These are phyloP conservation scores for Parascedosporium putredinis DNA, from an alignment of 2,329 filamentous ascomycete genomes.

Conservation along the genomic window DNA sequence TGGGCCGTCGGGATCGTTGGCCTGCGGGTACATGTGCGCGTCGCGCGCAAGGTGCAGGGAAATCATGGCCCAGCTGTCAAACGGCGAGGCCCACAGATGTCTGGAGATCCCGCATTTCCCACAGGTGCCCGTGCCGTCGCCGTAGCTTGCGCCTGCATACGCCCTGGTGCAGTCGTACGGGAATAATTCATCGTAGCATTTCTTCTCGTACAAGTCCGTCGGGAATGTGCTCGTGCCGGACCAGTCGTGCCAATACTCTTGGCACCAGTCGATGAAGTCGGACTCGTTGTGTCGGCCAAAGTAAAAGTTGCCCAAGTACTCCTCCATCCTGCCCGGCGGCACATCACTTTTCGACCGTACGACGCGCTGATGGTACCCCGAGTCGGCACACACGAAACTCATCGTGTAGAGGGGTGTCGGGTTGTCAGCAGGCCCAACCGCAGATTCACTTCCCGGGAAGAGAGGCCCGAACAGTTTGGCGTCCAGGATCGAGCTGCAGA, in stretches of 20 bases:
- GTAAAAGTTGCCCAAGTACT: constrained; percentile 29
- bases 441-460: too few relatives aligned
- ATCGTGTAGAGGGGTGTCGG: constrained; percentile 23
- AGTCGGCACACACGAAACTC: constrained; percentile 26
- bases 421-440: not conserved
- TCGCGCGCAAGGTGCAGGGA: constrained; percentile 27
- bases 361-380: constrained; percentile 16
- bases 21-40: constrained; percentile 22
- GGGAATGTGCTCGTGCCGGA: constrained; percentile 23
- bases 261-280: constrained; percentile 30
- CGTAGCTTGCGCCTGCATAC: constrained; percentile 16
- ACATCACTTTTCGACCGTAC: constrained; percentile 24
- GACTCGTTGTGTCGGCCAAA: constrained; percentile 28
- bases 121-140: constrained; percentile 17
- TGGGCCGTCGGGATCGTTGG: not conserved
- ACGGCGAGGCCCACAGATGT: constrained; percentile 33
- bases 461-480: constrained; percentile 21
- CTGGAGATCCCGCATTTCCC: constrained; percentile 31
- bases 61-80: constrained; percentile 31
- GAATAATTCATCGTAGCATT: constrained; percentile 21
- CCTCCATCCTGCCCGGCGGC: constrained; percentile 29
- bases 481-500: constrained; percentile 26
- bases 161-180: constrained; percentile 38
- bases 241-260: constrained; percentile 37
- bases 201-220: constrained; percentile 21